These are phyloP conservation scores for Omphalotus olearius DNA, from an alignment of 1,284 basidiomycete genomes.

Conservation along the genomic window DNA sequence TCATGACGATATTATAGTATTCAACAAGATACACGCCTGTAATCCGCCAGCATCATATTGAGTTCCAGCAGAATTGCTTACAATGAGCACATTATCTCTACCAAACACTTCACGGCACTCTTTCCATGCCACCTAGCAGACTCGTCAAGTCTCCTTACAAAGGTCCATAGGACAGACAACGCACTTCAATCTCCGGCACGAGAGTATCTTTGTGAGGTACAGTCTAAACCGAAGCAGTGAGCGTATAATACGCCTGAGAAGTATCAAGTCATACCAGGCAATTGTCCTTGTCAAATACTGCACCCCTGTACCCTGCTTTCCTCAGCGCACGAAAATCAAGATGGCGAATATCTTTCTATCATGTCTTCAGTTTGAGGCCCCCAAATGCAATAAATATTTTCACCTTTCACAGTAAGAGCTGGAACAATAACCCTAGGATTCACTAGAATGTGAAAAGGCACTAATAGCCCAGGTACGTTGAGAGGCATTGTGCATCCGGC, in stretches of 20 bases:
- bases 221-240: slow-evolving; percentile 45
- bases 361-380: slow-evolving; percentile 15
- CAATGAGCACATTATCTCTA: slow-evolving; percentile 78
- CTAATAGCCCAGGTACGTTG: slow-evolving; percentile 76
- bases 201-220: slow-evolving; percentile 69
- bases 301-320: slow-evolving; percentile 78
- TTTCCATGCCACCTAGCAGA: slow-evolving; percentile 68
- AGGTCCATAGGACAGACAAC: slow-evolving; percentile 17
- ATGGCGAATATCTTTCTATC: slow-evolving; percentile 77
- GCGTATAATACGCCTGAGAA: slow-evolving; percentile 5
- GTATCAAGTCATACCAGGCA: slow-evolving; percentile 64
- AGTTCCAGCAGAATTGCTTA: slow-evolving; percentile 93
- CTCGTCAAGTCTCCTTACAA: neutral
- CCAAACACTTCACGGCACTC: slow-evolving; percentile 75
- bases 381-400: slow-evolving; percentile 11
- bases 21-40: slow-evolving; percentile 51
- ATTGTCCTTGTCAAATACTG: slow-evolving; percentile 97
- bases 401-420: slow-evolving; percentile 70
- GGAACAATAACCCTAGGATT: slow-evolving; percentile 76
- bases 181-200: slow-evolving; percentile 67
- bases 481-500: slow-evolving; percentile 49
- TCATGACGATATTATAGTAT: slow-evolving; percentile 1
- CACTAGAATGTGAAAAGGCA: slow-evolving; percentile 69
- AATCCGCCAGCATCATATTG: slow-evolving; percentile 73
- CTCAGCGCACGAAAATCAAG: slow-evolving; percentile 82